Percentiles rank a stretch among this genome's conserved stretches.
phyloP scores from a whole-genome alignment of 2,329 filamentous ascomycete species.

The Magnaporthales sp. region DNA sequence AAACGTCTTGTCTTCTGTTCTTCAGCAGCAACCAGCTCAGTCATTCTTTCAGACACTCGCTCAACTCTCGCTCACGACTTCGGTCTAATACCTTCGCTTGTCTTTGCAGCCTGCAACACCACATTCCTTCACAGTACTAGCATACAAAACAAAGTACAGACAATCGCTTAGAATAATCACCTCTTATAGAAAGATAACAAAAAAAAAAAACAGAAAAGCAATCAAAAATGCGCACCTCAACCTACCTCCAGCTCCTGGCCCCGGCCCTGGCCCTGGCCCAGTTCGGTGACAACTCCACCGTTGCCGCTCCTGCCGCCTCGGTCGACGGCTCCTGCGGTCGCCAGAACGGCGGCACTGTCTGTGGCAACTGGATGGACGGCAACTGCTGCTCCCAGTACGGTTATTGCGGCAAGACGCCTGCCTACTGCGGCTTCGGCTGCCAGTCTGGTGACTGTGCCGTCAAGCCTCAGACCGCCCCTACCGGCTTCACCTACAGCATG shows the following conservation, averaged over 20 bases:
- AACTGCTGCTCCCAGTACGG: constrained; percentile 2
- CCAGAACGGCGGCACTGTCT: constrained; percentile 1
- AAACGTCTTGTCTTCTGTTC: not conserved
- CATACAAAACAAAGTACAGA: not conserved
- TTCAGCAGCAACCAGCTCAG: not conserved
- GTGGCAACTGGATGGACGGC: not conserved
- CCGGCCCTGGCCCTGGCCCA: not conserved
- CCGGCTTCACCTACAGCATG: constrained; percentile 6
- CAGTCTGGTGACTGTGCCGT: constrained; percentile 1
- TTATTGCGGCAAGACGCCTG: not conserved
- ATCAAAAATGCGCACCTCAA: not conserved
- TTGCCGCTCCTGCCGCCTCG: not conserved
- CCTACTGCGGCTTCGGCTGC: constrained; percentile 3
- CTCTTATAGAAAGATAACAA: not conserved
- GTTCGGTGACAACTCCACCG: not conserved
- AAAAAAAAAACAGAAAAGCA: not conserved
- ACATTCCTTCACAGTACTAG: not conserved
- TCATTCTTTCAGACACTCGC: not conserved
- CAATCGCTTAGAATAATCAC: not conserved
- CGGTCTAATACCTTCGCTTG: not conserved
- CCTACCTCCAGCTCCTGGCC: not conserved
- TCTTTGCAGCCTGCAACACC: not conserved
- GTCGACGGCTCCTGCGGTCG: constrained; percentile 4
- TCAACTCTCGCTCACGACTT: not conserved
- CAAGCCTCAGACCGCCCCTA: constrained; percentile 4